These are phyloP conservation scores for Ceratocystis cubensis DNA, from an alignment of 2,329 filamentous ascomycete species.

Conservation along the genomic window DNA sequence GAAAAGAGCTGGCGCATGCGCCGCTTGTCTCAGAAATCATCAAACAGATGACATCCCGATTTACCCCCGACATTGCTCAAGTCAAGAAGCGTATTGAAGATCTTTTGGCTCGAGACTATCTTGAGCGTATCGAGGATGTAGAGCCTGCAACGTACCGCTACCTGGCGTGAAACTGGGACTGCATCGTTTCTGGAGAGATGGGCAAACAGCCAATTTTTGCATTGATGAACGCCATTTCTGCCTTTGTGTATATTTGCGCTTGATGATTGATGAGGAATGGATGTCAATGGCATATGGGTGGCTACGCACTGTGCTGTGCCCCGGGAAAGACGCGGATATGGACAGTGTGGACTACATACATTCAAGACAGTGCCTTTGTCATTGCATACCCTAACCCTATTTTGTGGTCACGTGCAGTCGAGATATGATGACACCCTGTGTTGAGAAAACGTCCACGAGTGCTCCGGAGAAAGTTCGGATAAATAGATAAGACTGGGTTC, in stretches of 20 bases:
- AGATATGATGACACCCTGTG: not conserved
- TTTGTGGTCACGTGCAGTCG: not conserved
- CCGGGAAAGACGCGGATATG: not conserved
- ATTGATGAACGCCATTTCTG: too few species aligned
- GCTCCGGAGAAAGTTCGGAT: too few species aligned
- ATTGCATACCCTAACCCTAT: not conserved
- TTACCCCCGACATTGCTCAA: slow-evolving; percentile 63
- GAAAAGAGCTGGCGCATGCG: slow-evolving; percentile 57
- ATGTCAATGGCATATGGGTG: not conserved
- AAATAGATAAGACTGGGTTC: too few species aligned
- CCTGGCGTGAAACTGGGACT: slow-evolving; percentile 41
- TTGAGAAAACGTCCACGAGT: too few species aligned
- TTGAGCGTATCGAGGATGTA: slow-evolving; percentile 61
- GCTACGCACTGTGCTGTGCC: not conserved
- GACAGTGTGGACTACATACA: not conserved
- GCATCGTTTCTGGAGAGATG: not conserved
- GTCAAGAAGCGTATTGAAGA: slow-evolving; percentile 74
- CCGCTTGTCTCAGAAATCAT: slow-evolving; percentile 61
- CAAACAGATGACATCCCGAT: slow-evolving; percentile 52
- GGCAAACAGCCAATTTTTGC: not conserved
- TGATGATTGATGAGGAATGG: not conserved
- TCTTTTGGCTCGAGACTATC: slow-evolving; percentile 62
- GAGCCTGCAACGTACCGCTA: slow-evolving; percentile 56
- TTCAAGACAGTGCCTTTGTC: not conserved
- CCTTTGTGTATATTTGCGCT: not conserved